Percentiles rank a stretch among this genome's conserved stretches.
These are phyloP conservation scores for Cymbidium sinense DNA, from an alignment of 106 monocot species.

Conservation along the genomic window DNA sequence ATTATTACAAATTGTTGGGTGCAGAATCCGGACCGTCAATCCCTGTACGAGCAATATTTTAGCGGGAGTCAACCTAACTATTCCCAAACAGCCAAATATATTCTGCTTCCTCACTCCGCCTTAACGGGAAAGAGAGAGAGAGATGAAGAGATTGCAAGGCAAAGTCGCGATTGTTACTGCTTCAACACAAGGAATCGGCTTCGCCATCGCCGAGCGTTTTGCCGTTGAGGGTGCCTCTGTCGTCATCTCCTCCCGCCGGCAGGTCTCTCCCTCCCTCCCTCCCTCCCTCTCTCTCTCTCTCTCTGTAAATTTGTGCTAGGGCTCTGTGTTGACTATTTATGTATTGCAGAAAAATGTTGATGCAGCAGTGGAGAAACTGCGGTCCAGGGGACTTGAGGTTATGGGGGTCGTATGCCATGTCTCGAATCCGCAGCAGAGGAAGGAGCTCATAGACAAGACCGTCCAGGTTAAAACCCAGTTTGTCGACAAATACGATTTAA, in stretches of 20 bases:
- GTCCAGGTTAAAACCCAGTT: constrained; percentile 7
- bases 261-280: constrained; percentile 33
- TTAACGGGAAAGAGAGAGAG: neutral
- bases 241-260: constrained; percentile 90
- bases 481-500: too few relatives aligned
- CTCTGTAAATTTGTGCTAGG: neutral
- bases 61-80: too few relatives aligned
- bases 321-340: neutral
- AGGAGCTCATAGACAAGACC: constrained; percentile 31
- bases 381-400: constrained; percentile 61
- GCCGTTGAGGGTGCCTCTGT: constrained; percentile 80
- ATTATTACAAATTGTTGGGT: too few relatives aligned
- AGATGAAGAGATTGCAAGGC: constrained; percentile 52
- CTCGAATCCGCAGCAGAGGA: constrained; percentile 37
- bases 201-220: constrained; percentile 80
- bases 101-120: too few relatives aligned
- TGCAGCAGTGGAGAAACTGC: constrained; percentile 71
- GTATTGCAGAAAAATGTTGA: constrained; percentile 77
- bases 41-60: too few relatives aligned
- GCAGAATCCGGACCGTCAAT: too few relatives aligned
- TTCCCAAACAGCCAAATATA: too few relatives aligned
- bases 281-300: constrained; percentile 12
- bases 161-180: constrained; percentile 97
- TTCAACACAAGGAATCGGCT: constrained; percentile 91
- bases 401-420: constrained; percentile 89